A percentile compares a stretch with the other conserved stretches of the same genome.
Evolutionary conservation across 306 rosid species (phyloP).

Genomic region (Sophora flavescens): DNA sequence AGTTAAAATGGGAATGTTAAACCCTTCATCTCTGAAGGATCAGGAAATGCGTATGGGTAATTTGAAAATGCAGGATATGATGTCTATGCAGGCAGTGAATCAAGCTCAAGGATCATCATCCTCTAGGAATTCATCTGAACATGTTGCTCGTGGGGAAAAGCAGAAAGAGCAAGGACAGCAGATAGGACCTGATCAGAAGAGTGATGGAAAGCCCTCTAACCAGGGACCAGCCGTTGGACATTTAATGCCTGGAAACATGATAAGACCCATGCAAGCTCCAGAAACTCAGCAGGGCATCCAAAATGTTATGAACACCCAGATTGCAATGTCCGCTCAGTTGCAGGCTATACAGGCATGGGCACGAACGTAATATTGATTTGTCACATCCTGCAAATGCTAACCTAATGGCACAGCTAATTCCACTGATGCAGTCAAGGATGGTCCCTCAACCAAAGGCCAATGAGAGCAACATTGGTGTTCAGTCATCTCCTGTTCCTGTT

Average conservation of each 20-base stretch:
- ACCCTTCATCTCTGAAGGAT: slow-evolving; percentile 74
- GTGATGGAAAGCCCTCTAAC: slow-evolving; percentile 68
- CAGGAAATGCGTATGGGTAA: slow-evolving; percentile 88
- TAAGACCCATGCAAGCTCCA: slow-evolving; percentile 76
- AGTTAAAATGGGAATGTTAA: slow-evolving; percentile 77
- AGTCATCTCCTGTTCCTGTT: slow-evolving; percentile 67
- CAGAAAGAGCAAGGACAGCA: slow-evolving; percentile 79
- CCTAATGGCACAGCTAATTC: slow-evolving; percentile 82
- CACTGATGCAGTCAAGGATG: slow-evolving; percentile 81
- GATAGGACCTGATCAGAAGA: slow-evolving; percentile 67
- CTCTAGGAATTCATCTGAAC: slow-evolving; percentile 68
- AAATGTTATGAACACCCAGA: slow-evolving; percentile 74
- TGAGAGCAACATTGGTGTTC: slow-evolving; percentile 69
- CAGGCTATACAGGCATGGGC: slow-evolving; percentile 97
- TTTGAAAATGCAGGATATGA: slow-evolving; percentile 85
- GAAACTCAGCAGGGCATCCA: slow-evolving; percentile 73
- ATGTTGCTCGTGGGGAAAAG: slow-evolving; percentile 76
- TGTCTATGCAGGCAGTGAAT: slow-evolving; percentile 66
- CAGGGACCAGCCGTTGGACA: slow-evolving; percentile 59
- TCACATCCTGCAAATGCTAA: slow-evolving; percentile 85
- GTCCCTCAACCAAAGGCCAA: slow-evolving; percentile 68
- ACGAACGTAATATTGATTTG: slow-evolving; percentile 80
- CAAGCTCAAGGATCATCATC: slow-evolving; percentile 83
- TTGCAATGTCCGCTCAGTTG: slow-evolving; percentile 78
- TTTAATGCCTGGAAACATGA: slow-evolving; percentile 64